A percentile compares a stretch with the other conserved stretches of the same genome.
Evolutionary conservation across 805 yeast species (phyloP).

Genomic region (Cyberlindnera amylophila): DNA sequence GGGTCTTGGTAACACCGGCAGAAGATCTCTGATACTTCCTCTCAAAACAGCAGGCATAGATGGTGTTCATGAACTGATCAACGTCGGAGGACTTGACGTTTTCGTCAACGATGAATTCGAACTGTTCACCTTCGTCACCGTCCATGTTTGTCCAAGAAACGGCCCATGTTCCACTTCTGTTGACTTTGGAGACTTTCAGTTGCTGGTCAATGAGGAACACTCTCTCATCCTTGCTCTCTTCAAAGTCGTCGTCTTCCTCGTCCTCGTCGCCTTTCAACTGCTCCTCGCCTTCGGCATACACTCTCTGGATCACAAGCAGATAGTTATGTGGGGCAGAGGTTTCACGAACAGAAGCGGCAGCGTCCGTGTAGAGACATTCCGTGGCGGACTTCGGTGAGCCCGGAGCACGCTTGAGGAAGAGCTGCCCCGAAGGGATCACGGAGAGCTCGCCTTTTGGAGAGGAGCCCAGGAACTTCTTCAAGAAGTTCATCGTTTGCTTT

Average conservation of each 20-base stretch:
- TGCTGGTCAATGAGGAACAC: conserved; percentile 61
- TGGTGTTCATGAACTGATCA: conserved; percentile 56
- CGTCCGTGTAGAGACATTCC: conserved; percentile 81
- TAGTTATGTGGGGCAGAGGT: conserved; percentile 63
- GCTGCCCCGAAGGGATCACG: conserved; percentile 73
- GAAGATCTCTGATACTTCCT: conserved; percentile 61
- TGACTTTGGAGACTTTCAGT: conserved; percentile 51
- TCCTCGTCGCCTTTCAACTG: conserved; percentile 49
- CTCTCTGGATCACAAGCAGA: conserved; percentile 67
- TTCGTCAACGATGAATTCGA: conserved; percentile 72
- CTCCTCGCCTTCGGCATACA: conserved; percentile 65
- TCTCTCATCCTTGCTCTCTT: conserved; percentile 57
- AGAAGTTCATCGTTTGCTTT: conserved; percentile 56
- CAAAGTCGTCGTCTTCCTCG: conserved; percentile 38
- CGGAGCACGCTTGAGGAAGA: conserved; percentile 69
- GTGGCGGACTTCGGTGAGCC: conserved; percentile 82
- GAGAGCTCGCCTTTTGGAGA: conserved; percentile 58
- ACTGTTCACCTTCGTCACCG: conserved; percentile 84
- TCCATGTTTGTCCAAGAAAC: conserved; percentile 78
- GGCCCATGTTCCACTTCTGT: conserved; percentile 50
- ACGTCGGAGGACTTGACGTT: conserved; percentile 48
- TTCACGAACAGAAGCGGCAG: conserved; percentile 66
- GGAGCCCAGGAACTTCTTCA: conserved; percentile 58
- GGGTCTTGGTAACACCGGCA: conserved; percentile 38
- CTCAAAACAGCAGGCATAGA: conserved; percentile 72